These are phyloP conservation scores for Lenwebbia sp. DNA, from an alignment of 345 rosid genomes.

Conservation along the genomic window DNA sequence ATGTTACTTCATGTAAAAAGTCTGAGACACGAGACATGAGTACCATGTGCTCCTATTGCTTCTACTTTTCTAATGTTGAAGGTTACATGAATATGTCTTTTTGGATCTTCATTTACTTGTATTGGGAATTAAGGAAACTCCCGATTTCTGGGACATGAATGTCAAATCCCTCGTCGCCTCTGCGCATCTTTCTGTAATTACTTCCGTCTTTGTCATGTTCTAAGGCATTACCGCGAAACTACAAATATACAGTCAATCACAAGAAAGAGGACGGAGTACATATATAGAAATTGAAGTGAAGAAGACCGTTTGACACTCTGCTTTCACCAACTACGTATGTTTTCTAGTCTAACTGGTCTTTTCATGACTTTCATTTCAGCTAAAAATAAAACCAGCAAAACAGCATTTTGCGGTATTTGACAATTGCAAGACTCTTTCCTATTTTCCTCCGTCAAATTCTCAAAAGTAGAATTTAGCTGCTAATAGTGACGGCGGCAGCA, in stretches of 20 bases:
- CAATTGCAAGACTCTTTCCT: neutral
- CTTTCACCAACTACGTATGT: neutral
- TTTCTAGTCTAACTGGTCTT: neutral
- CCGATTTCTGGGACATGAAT: neutral
- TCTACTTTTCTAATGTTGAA: neutral
- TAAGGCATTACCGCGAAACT: neutral
- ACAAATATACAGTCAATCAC: neutral
- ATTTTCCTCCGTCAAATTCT: neutral
- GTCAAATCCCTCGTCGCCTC: neutral
- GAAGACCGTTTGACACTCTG: neutral
- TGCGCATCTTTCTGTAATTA: neutral
- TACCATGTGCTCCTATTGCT: neutral
- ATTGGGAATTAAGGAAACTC: neutral
- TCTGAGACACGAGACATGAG: neutral
- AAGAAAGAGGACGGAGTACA: neutral
- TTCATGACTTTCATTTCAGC: neutral
- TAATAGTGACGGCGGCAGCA: neutral
- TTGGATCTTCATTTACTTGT: neutral
- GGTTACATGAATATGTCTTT: neutral
- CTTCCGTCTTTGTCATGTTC: neutral
- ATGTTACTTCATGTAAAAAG: neutral
- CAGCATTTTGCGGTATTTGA: neutral
- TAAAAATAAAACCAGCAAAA: neutral
- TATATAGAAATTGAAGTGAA: neutral
- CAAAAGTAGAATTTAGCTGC: neutral